Evolutionary conservation across 1,284 basidiomycete genomes (phyloP), one percentile per base, ranked within the genome.

Genomic region (Phellopilus nigrolimitatus): DNA sequence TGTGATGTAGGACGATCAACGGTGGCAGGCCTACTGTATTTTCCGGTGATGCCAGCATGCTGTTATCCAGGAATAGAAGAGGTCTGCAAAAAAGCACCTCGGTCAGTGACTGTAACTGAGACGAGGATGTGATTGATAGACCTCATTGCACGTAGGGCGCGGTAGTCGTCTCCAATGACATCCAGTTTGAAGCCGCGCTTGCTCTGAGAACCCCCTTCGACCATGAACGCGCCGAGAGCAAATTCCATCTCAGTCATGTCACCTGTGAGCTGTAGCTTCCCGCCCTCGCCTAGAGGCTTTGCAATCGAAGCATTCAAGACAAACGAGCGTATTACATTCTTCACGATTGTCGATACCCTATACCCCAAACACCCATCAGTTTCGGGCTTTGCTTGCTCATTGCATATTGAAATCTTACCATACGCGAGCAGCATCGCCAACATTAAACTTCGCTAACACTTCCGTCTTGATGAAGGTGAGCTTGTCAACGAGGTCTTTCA

Each of bases 221-320:
- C 73, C 62, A 93, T 72, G 63, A 95, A 90, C 1, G 86, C 80
- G 59, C 82, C 86, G 48, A 95, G 66, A 0, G 87, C 83, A 66
- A 97, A 95, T 69, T 98, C 95, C 47, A 98, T 76, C 65, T 94
- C 90, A 0, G 95, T 89, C 91, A 97, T 95, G 65, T 98, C 95
- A 47, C 84, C 88, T 49, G 92, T 91, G 54, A 98, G 74, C 67
- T 94, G 91, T 30, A 98, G 75, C 63, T 95, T 95, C 1, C 92
- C 90, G 54, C 79, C 80, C 70, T 98, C 95, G 10, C 89, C 85
- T 3, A 97, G 74, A 0, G 92, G 92, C 58, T 83, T 82, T 9
- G 87, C 86, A 49, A 97, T 90, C 13, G 90, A 92, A 9, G 88
- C 86, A 62, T 98, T 91, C 44, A 97, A 67, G 7, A 97, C 79